Conservation (phyloP, 2,329 filamentous ascomycete species). For the Lasiodiplodia citricola region DNA sequence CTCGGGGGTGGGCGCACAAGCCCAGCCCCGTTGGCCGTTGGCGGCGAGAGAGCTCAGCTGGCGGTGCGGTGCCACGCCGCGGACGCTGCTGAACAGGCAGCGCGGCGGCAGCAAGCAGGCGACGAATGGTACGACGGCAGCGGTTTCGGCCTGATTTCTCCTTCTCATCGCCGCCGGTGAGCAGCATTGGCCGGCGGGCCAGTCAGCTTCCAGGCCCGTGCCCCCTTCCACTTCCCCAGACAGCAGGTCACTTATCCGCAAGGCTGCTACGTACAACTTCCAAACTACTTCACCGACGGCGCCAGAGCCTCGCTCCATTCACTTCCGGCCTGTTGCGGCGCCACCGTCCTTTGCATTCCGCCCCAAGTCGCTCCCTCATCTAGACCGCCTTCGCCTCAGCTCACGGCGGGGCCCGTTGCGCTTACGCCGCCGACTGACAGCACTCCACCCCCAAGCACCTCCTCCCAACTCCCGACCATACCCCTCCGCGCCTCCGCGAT, state of each 20-base stretch:
- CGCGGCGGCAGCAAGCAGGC: not conserved
- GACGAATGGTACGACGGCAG: not conserved
- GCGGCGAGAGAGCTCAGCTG: conserved; percentile 11
- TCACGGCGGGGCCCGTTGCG: conserved; percentile 20
- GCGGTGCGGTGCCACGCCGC: conserved; percentile 4
- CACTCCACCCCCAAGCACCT: conserved; percentile 21
- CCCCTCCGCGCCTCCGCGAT: conserved; percentile 6
- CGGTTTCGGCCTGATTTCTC: not conserved
- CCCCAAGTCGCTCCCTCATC: conserved; percentile 10
- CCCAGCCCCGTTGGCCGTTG: conserved; percentile 1
- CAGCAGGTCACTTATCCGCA: not conserved
- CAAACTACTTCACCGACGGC: conserved; percentile 16
- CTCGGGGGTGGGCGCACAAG: not conserved
- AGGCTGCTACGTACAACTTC: conserved; percentile 11
- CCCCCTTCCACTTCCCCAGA: conserved; percentile 9
- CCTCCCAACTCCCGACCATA: not conserved
- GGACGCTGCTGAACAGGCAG: not conserved
- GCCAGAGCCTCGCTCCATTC: conserved; percentile 17
- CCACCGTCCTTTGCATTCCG: conserved; percentile 13
- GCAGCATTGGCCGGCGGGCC: conserved; percentile 7
- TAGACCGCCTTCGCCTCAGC: conserved; percentile 19
- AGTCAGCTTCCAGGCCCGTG: conserved; percentile 1
- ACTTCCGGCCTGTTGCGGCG: conserved; percentile 11
- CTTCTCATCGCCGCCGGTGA: conserved; percentile 12
- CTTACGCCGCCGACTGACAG: conserved; percentile 25